Conservation (phyloP, 768 basidiomycete genomes). For the Rhizopogon vesiculosus region DNA sequence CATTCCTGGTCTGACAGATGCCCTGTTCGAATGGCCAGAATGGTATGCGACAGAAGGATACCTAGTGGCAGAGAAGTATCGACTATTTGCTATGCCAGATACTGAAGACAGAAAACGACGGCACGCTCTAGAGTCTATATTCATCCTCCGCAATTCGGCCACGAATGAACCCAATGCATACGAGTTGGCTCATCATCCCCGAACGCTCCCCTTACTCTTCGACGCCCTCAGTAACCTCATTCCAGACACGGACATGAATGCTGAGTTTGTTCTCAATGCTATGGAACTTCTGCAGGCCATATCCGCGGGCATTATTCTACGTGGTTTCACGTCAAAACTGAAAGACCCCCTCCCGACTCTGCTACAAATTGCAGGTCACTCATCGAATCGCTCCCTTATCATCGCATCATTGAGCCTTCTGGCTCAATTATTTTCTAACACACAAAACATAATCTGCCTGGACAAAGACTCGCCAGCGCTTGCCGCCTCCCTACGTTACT, state of each 20-base stretch:
- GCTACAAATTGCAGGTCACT: constrained; percentile 46
- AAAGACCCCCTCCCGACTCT: constrained; percentile 55
- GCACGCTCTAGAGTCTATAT: constrained; percentile 82
- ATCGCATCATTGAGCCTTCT: constrained; percentile 59
- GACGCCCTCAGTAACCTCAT: constrained; percentile 61
- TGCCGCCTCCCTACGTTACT: constrained; percentile 59
- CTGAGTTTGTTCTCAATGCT: constrained; percentile 67
- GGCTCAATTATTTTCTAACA: constrained; percentile 56
- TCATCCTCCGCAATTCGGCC: constrained; percentile 84
- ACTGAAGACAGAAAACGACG: constrained; percentile 52
- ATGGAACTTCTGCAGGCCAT: constrained; percentile 70
- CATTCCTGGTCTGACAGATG: constrained; percentile 78
- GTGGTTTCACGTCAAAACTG: constrained; percentile 28
- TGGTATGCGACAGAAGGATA: constrained; percentile 71
- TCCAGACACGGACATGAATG: constrained; percentile 57
- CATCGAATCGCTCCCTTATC: constrained; percentile 73
- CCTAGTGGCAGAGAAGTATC: constrained; percentile 35
- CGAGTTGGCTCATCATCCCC: constrained; percentile 53
- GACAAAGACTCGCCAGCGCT: constrained; percentile 55
- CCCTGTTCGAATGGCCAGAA: constrained; percentile 85
- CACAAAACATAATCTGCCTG: constrained; percentile 52
- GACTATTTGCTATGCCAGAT: constrained; percentile 54
- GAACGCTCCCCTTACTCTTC: constrained; percentile 63
- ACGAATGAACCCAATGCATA: constrained; percentile 61
- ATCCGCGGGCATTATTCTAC: constrained; percentile 38